Percentiles rank a stretch among this genome's conserved stretches.
These are phyloP conservation scores for Fusarium sp. DNA, from an alignment of 2,329 filamentous ascomycete species.

Conservation along the genomic window DNA sequence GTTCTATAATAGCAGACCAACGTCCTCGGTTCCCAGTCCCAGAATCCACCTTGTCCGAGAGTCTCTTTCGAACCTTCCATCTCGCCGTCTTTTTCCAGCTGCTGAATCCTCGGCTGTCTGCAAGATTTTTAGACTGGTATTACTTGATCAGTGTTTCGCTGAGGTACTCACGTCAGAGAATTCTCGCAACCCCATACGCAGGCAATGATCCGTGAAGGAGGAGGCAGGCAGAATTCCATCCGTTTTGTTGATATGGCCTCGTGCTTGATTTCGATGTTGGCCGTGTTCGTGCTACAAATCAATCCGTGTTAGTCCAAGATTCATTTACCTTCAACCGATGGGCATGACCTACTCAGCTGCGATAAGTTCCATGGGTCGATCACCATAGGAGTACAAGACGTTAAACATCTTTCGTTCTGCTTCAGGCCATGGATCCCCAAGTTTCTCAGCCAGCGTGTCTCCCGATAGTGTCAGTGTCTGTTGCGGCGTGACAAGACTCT, in stretches of 20 bases:
- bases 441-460: neutral
- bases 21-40: slow-evolving; percentile 10
- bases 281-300: neutral
- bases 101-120: slow-evolving; percentile 5
- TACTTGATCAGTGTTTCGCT: neutral
- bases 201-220: slow-evolving; percentile 12
- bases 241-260: slow-evolving; percentile 22
- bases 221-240: slow-evolving; percentile 17
- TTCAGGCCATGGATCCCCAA: slow-evolving; percentile 21
- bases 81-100: slow-evolving; percentile 17
- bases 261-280: slow-evolving; percentile 20
- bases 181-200: slow-evolving; percentile 14
- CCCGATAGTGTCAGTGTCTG: slow-evolving; percentile 5
- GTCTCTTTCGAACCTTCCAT: slow-evolving; percentile 3
- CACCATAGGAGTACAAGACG: slow-evolving; percentile 15
- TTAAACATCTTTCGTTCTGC: slow-evolving; percentile 18
- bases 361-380: slow-evolving; percentile 20
- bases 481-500: neutral
- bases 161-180: slow-evolving; percentile 14
- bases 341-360: slow-evolving; percentile 4
- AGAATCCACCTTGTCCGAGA: slow-evolving; percentile 13
- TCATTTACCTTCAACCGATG: neutral
- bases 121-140: neutral
- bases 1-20: slow-evolving; percentile 19
- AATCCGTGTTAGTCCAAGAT: neutral